Evolutionary conservation across 805 yeast genomes (phyloP), one percentile per base, ranked within the genome.

Genomic region (Spathaspora hagerdaliae): DNA sequence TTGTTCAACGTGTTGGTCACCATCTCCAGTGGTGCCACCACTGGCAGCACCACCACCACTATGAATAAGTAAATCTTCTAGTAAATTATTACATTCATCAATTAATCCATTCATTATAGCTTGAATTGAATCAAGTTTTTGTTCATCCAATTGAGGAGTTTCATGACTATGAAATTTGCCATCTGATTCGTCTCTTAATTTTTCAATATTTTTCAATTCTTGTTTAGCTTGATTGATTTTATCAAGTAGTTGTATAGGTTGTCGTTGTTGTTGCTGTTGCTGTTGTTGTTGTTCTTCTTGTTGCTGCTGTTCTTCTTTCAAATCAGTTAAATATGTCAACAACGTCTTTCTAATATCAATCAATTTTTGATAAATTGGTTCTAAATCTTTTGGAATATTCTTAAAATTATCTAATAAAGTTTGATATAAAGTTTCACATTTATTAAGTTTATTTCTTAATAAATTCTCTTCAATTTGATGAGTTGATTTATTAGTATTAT

Each of bases 1-100:
- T 29, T 29, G 32, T 29, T 29, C 32, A 9, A 29, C 3, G 5
- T 19, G 24, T 19, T 19, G 24, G 24, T 19, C 24, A 19, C 24
- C 24, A 19, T 5, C 24, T 13, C 26, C 39, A 7, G 31, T 36
- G 5, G 27, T 36, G 13, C 14, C 31, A 36, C 14, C 52, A 8
- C 26, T 7, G 6, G 36, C 50, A 48, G 42, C 42, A 27, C 12
- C 12, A 29, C 12, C 32, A 9, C 12, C 12, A 29, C 5, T 2
- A 31, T 47, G 46, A 13, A 47, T 36, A 8, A 41, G 13, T 36
- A 47, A 69, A 68, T 91, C 97, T 47, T 76, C 77, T 36, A 89
- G 67, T 47, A 88, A 72, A 53, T 82, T 83, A 59, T 83, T 82
- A 61, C 96, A 87, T 59, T 89, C 96, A 63, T 89, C 96, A 27